Conservation (phyloP, 1,284 basidiomycete species). For the Heimioporus punctisporus region DNA sequence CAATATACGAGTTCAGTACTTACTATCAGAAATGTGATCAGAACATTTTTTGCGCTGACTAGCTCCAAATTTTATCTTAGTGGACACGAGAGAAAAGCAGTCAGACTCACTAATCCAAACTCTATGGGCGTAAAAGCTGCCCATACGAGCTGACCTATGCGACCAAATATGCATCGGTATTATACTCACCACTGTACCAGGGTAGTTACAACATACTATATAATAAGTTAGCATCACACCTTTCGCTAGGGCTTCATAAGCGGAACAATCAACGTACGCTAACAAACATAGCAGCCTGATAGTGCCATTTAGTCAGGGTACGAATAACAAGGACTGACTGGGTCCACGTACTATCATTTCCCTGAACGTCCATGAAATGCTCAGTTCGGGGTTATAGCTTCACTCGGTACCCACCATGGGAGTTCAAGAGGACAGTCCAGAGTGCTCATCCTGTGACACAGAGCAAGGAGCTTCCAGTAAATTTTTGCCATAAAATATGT, state of each 20-base stretch:
- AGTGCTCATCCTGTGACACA: background rate
- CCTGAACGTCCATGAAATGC: background rate
- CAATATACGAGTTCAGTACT: background rate
- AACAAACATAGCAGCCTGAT: conserved; percentile 1
- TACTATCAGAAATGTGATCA: conserved; percentile 9
- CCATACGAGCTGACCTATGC: background rate
- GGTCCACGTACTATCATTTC: conserved; percentile 4
- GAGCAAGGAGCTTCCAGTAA: background rate
- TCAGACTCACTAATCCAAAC: conserved; percentile 18
- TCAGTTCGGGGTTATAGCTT: background rate
- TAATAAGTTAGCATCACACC: background rate
- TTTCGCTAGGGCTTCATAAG: no score
- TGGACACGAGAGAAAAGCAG: background rate
- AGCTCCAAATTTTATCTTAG: background rate
- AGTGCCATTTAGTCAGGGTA: background rate
- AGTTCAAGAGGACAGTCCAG: background rate
- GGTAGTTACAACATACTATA: conserved; percentile 5
- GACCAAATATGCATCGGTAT: background rate
- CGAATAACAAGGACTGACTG: background rate
- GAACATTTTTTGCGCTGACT: conserved; percentile 10
- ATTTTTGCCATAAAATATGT: background rate
- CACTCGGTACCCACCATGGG: conserved; percentile 4
- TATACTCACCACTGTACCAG: conserved; percentile 15
- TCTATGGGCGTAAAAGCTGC: conserved; percentile 17
- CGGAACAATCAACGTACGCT: conserved; percentile 12